These are phyloP conservation scores for Fragaria nilgerrensis DNA, from an alignment of 306 rosid genomes.

Conservation along the genomic window DNA sequence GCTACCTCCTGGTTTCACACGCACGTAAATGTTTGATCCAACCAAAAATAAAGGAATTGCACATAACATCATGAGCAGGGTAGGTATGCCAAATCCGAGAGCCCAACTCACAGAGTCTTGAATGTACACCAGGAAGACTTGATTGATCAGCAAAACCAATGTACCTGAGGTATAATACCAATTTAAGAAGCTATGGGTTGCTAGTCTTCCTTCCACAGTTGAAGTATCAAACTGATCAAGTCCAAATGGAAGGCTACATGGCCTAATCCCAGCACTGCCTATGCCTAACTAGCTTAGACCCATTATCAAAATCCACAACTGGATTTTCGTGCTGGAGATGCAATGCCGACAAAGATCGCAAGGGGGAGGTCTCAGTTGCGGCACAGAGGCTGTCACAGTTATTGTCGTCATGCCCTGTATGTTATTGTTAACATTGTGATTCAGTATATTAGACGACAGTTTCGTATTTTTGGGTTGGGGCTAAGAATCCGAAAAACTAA, in stretches of 20 bases:
- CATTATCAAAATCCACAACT: slow-evolving; percentile 41
- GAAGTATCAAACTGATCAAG: slow-evolving; percentile 73
- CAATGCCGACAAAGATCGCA: slow-evolving; percentile 44
- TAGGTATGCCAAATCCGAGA: slow-evolving; percentile 71
- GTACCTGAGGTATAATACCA: slow-evolving; percentile 57
- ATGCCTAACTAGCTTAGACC: slow-evolving; percentile 50
- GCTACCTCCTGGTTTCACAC: slow-evolving; percentile 59
- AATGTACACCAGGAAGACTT: slow-evolving; percentile 55
- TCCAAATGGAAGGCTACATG: slow-evolving; percentile 87
- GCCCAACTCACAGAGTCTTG: slow-evolving; percentile 82
- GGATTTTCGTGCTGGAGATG: slow-evolving; percentile 16
- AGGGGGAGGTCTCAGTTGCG: slow-evolving; percentile 48
- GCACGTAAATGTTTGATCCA: slow-evolving; percentile 45
- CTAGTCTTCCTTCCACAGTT: slow-evolving; percentile 57
- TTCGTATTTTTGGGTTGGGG: too few species aligned
- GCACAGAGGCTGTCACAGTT: slow-evolving; percentile 54
- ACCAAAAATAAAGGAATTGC: slow-evolving; percentile 50
- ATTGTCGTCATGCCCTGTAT: slow-evolving; percentile 56
- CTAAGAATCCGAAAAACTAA: neutral
- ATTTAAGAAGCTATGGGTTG: slow-evolving; percentile 62
- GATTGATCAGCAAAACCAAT: slow-evolving; percentile 39
- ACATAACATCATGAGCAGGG: slow-evolving; percentile 51
- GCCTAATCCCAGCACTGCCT: slow-evolving; percentile 70
- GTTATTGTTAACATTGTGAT: too few species aligned
- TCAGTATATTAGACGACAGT: too few species aligned